phyloP scores from a whole-genome alignment of 2,329 filamentous ascomycete genomes.

The Ceratocystis lukuohia region DNA sequence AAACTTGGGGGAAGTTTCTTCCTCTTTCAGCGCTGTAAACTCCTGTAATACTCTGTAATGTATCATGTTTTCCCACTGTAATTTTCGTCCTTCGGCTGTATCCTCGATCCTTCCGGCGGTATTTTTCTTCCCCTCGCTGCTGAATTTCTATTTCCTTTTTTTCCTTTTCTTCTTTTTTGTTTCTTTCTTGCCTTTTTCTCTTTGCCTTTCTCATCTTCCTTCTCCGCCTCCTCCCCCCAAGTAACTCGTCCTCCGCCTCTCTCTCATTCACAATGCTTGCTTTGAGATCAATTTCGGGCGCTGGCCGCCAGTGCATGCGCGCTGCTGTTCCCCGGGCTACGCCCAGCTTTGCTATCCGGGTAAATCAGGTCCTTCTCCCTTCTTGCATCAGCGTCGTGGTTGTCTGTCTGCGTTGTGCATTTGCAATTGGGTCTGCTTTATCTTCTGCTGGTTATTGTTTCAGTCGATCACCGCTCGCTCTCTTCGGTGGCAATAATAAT shows the following conservation, averaged over 20 bases:
- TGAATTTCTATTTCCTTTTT: not conserved
- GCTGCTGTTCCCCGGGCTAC: slow-evolving; percentile 43
- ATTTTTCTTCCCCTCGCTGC: slow-evolving; percentile 6
- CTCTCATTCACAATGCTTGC: slow-evolving; percentile 58
- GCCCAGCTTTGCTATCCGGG: slow-evolving; percentile 40
- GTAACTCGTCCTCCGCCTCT: slow-evolving; percentile 19
- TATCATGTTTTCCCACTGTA: not conserved
- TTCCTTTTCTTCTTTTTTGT: not conserved
- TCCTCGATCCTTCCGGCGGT: slow-evolving; percentile 6
- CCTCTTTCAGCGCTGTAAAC: not conserved
- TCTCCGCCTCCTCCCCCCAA: slow-evolving; percentile 5
- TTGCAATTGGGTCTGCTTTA: not conserved
- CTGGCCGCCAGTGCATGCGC: slow-evolving; percentile 66
- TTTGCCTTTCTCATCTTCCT: not conserved
- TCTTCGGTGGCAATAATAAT: no score
- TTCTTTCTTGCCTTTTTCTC: not conserved
- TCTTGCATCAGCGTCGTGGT: not conserved
- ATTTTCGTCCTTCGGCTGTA: not conserved
- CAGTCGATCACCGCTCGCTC: no score
- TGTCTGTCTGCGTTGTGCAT: slow-evolving; percentile 14
- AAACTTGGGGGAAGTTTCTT: not conserved
- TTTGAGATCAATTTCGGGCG: slow-evolving; percentile 62
- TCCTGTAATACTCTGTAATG: no score
- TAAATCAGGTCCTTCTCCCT: slow-evolving; percentile 26
- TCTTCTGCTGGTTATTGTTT: slow-evolving; percentile 25